These are phyloP conservation scores for Monilinia laxa DNA, from an alignment of 2,329 filamentous ascomycete species.

Conservation along the genomic window DNA sequence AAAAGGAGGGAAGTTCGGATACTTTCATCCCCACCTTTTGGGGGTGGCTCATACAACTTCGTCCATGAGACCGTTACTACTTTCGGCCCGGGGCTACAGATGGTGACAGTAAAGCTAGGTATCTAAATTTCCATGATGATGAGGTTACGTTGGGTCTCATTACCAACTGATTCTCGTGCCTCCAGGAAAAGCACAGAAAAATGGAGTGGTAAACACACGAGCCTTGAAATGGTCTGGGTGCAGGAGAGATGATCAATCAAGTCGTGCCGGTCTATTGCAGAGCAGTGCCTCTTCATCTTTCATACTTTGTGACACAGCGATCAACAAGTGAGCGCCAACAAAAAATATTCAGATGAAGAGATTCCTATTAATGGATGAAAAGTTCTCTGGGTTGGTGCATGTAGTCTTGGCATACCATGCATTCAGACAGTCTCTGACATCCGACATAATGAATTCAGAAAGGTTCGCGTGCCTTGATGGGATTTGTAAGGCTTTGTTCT, in stretches of 20 bases:
- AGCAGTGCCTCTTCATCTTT: slow-evolving; percentile 2
- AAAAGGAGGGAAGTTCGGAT: neutral
- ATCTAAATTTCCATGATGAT: neutral
- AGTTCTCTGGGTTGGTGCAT: neutral
- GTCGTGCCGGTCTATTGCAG: neutral
- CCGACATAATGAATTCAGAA: neutral
- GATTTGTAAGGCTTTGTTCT: slow-evolving; percentile 9
- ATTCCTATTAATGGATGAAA: neutral
- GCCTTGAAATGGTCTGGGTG: neutral
- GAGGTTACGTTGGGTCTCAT: neutral
- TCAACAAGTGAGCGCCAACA: neutral
- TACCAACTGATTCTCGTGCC: neutral
- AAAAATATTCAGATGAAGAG: neutral
- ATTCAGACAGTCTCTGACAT: neutral
- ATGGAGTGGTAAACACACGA: neutral
- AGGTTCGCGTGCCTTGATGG: neutral
- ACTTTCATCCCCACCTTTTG: neutral
- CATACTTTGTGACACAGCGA: neutral
- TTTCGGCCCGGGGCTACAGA: neutral
- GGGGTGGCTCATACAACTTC: neutral
- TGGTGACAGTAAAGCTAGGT: neutral
- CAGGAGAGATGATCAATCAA: neutral
- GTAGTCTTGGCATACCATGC: neutral
- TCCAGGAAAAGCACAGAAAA: neutral
- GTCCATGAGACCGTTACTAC: neutral